These are phyloP conservation scores for Pneumocystis sp. DNA, from an alignment of 1,139 yeast species.

Conservation along the genomic window DNA sequence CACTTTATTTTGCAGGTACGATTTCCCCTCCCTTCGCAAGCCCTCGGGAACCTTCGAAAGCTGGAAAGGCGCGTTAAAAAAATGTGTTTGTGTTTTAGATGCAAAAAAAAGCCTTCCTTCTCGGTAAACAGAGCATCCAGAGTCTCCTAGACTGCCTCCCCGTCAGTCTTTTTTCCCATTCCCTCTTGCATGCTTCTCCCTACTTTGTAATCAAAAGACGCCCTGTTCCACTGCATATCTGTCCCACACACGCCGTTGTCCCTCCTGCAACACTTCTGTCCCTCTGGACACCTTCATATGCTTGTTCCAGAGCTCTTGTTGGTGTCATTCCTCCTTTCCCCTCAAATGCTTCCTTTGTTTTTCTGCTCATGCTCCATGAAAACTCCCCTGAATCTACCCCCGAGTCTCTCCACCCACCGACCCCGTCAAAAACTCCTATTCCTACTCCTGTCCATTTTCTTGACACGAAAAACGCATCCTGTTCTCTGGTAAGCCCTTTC, in stretches of 20 bases:
- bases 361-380: background rate
- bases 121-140: slow-evolving; percentile 82
- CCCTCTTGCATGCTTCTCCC: too few species aligned
- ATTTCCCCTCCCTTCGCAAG: slow-evolving; percentile 38
- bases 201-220: slow-evolving; percentile 43
- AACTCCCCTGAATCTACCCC: slow-evolving; percentile 60
- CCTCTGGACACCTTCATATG: slow-evolving; percentile 24
- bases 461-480: background rate
- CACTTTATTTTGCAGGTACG: slow-evolving; percentile 43
- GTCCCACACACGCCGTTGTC: slow-evolving; percentile 80
- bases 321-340: background rate
- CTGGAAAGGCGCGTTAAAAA: slow-evolving; percentile 83
- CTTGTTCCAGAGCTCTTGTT: background rate
- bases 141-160: slow-evolving; percentile 55
- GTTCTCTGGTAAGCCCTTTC: too few species aligned
- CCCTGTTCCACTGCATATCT: slow-evolving; percentile 38
- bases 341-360: background rate
- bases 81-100: slow-evolving; percentile 69
- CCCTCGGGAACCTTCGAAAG: slow-evolving; percentile 66
- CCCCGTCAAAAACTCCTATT: slow-evolving; percentile 92
- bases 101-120: slow-evolving; percentile 45
- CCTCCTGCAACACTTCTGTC: slow-evolving; percentile 79
- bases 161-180: too few species aligned
- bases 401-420: slow-evolving; percentile 90
- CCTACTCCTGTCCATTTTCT: slow-evolving; percentile 26